These are phyloP conservation scores for Ascochyta koolunga DNA, from an alignment of 2,329 filamentous ascomycete genomes.

Conservation along the genomic window DNA sequence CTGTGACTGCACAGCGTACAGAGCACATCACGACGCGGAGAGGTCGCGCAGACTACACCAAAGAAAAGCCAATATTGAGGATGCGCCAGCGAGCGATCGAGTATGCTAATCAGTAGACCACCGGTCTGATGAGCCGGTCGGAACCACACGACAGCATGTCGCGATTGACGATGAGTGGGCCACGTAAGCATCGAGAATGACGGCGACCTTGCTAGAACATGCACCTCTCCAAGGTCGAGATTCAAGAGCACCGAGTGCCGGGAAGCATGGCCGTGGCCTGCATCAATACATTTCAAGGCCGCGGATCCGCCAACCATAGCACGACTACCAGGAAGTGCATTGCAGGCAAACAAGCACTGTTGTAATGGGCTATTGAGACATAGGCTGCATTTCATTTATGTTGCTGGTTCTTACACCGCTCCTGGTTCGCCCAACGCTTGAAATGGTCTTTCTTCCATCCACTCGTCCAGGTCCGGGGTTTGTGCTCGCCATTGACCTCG, in stretches of 20 bases:
- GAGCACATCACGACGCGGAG: too few relatives aligned
- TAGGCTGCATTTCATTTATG: slow-evolving; percentile 4
- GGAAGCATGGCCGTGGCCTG: background rate
- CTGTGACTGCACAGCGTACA: background rate
- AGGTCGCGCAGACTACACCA: background rate
- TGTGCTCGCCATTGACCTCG: slow-evolving; percentile 19
- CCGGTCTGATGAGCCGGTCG: background rate
- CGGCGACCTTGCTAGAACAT: background rate
- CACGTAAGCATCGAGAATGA: background rate
- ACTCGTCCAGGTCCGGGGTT: slow-evolving; percentile 32
- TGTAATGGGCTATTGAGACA: background rate
- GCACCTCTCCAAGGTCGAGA: background rate
- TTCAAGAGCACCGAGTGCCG: background rate
- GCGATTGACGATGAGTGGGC: background rate
- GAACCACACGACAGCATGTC: background rate
- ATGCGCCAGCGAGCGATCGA: background rate
- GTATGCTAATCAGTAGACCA: background rate
- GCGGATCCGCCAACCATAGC: background rate
- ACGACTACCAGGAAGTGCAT: background rate
- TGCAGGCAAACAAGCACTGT: background rate
- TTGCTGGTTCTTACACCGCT: slow-evolving; percentile 35
- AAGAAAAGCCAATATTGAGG: background rate
- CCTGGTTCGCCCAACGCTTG: slow-evolving; percentile 33
- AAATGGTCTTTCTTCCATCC: slow-evolving; percentile 42
- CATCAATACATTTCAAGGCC: background rate